phyloP scores from a whole-genome alignment of 2,329 filamentous ascomycete genomes.

The Fusarium graminum region DNA sequence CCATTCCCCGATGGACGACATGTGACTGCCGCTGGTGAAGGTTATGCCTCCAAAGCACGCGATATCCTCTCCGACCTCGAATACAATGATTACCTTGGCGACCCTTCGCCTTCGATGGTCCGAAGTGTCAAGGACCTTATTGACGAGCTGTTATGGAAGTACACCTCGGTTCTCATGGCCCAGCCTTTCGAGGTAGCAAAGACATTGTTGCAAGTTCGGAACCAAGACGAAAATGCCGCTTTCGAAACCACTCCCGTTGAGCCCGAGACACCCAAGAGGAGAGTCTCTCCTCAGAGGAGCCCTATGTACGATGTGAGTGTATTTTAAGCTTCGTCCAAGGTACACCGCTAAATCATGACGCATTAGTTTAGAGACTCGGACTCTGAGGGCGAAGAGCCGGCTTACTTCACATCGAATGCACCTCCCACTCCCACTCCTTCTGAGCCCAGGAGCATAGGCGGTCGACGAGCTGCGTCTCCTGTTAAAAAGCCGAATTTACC shows the following conservation, averaged over 20 bases:
- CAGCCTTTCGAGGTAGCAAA: constrained; percentile 99
- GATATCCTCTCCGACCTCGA: constrained; percentile 92
- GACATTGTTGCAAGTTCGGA: constrained; percentile 84
- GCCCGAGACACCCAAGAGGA: constrained; percentile 48
- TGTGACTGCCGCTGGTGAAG: constrained; percentile 54
- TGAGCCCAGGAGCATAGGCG: constrained; percentile 51
- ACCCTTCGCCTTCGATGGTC: constrained; percentile 79
- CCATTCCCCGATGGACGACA: constrained; percentile 60
- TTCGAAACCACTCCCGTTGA: constrained; percentile 40
- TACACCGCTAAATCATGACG: constrained; percentile 45
- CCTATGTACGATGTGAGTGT: constrained; percentile 55
- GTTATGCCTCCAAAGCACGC: constrained; percentile 72
- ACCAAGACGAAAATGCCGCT: constrained; percentile 64
- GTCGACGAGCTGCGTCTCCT: constrained; percentile 51
- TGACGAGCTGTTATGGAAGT: constrained; percentile 91
- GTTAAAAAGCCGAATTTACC: constrained; percentile 54
- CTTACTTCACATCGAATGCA: constrained; percentile 81
- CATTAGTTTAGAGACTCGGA: constrained; percentile 66
- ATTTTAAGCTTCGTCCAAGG: constrained; percentile 7
- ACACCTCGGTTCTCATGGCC: constrained; percentile 86
- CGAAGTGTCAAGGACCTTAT: constrained; percentile 81
- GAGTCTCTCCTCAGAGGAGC: constrained; percentile 51
- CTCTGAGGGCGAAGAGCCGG: constrained; percentile 81
- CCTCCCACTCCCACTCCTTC: constrained; percentile 67
- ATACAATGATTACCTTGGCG: constrained; percentile 87